Evolutionary conservation across 805 yeast species (phyloP).

Genomic region (Lipomyces spencermartinsiae): DNA sequence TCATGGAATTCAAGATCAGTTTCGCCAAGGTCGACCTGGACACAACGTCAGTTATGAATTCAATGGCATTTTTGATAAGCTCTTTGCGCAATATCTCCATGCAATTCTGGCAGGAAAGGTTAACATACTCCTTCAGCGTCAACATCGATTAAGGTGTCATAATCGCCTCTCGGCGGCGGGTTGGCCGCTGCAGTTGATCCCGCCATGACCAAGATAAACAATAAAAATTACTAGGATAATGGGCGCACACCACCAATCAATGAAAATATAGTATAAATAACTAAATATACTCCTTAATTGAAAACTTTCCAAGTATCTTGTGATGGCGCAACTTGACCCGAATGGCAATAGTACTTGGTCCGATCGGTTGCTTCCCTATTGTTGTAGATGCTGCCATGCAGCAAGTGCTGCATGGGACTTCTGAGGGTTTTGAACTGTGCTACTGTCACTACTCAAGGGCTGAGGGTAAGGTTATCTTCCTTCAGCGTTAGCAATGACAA

Average conservation of each 20-base stretch:
- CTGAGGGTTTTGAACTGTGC: no score
- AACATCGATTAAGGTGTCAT: conserved; percentile 35
- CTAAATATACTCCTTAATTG: no score
- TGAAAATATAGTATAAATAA: neutral
- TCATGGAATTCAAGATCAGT: conserved; percentile 40
- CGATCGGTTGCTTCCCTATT: neutral
- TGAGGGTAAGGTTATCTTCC: no score
- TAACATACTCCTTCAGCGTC: conserved; percentile 32
- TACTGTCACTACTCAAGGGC: no score
- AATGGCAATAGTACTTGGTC: neutral
- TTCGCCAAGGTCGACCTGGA: conserved; percentile 36
- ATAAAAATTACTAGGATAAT: neutral
- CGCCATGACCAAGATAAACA: conserved; percentile 11
- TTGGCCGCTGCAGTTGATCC: conserved; percentile 5
- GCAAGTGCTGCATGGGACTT: neutral
- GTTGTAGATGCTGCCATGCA: neutral
- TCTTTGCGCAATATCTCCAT: neutral
- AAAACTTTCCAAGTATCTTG: neutral
- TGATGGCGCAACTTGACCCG: neutral
- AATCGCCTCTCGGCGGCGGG: conserved; percentile 21
- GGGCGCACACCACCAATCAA: neutral
- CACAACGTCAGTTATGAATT: neutral
- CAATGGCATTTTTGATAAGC: neutral
- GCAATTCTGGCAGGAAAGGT: neutral
- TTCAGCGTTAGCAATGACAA: no score